Evolutionary conservation across 192 early-diverging fungal species (phyloP).

Genomic region (Coemansia umbellata): DNA sequence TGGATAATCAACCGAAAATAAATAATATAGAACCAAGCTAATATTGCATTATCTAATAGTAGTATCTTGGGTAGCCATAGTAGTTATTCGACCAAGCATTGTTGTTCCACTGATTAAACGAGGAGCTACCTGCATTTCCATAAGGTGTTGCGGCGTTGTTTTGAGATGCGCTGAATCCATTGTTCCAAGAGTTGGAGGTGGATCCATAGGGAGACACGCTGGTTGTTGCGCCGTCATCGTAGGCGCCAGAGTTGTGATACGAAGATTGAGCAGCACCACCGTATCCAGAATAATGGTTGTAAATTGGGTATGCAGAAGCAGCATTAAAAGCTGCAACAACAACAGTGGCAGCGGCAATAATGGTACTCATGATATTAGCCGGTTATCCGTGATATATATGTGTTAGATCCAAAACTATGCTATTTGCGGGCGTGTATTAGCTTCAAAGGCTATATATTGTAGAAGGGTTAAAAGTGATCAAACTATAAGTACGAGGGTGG

Average conservation of each 20-base stretch:
- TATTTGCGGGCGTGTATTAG: too few relatives aligned
- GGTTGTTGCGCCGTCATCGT: slow-evolving; percentile 14
- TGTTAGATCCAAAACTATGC: too few relatives aligned
- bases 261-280: slow-evolving; percentile 6
- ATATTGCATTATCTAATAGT: slow-evolving; percentile 1
- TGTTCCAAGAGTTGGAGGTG: slow-evolving; percentile 26
- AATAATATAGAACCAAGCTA: too few relatives aligned
- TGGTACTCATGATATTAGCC: background rate
- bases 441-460: too few relatives aligned
- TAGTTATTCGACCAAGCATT: slow-evolving; percentile 31
- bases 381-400: too few relatives aligned
- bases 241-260: slow-evolving; percentile 33
- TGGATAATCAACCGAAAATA: too few relatives aligned
- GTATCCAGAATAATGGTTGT: slow-evolving; percentile 21
- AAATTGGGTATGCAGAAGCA: slow-evolving; percentile 13
- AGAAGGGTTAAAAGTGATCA: too few relatives aligned
- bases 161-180: slow-evolving; percentile 18
- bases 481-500: too few relatives aligned
- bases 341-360: background rate
- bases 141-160: slow-evolving; percentile 13
- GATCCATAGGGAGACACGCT: slow-evolving; percentile 19
- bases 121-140: slow-evolving; percentile 13
- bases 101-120: slow-evolving; percentile 29
- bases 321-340: background rate
- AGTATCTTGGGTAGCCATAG: slow-evolving; percentile 13